phyloP scores from a whole-genome alignment of 805 yeast genomes.

The Suhomyces tanzawaensis region DNA sequence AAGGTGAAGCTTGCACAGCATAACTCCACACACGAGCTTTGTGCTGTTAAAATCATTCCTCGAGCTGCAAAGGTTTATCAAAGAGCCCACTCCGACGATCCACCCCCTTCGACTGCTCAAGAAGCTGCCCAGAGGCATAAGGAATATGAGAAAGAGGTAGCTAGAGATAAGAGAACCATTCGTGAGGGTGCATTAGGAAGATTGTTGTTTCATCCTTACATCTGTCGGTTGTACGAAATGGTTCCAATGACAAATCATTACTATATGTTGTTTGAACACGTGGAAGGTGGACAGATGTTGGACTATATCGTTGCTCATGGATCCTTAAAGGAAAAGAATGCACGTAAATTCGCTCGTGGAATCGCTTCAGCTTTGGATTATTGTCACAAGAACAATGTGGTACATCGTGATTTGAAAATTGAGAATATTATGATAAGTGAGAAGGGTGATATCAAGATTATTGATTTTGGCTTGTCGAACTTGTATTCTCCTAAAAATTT shows the following conservation, averaged over 20 bases:
- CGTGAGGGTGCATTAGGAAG: slow-evolving; percentile 95
- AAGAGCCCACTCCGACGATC: slow-evolving; percentile 66
- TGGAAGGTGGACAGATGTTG: slow-evolving; percentile 95
- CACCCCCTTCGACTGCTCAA: slow-evolving; percentile 58
- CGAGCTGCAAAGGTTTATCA: slow-evolving; percentile 78
- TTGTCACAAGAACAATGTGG: slow-evolving; percentile 90
- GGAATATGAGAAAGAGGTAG: slow-evolving; percentile 77
- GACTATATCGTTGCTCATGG: slow-evolving; percentile 98
- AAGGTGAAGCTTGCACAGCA: slow-evolving; percentile 93
- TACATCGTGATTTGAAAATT: slow-evolving; percentile 93
- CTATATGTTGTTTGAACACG: slow-evolving; percentile 95
- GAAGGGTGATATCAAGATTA: slow-evolving; percentile 90
- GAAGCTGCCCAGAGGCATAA: slow-evolving; percentile 62
- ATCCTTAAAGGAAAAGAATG: slow-evolving; percentile 87
- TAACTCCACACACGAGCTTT: slow-evolving; percentile 72
- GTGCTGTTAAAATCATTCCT: slow-evolving; percentile 92
- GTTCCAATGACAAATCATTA: slow-evolving; percentile 96
- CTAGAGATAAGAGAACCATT: slow-evolving; percentile 87
- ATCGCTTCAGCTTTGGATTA: slow-evolving; percentile 92
- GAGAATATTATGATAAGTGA: slow-evolving; percentile 94
- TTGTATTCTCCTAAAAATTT: slow-evolving; percentile 68
- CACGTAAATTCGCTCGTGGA: slow-evolving; percentile 91
- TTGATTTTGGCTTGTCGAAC: slow-evolving; percentile 94
- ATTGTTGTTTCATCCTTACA: slow-evolving; percentile 85
- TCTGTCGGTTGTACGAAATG: slow-evolving; percentile 89